Evolutionary conservation across 2,329 filamentous ascomycete genomes (phyloP).

Genomic region (Epichloe hybrida): DNA sequence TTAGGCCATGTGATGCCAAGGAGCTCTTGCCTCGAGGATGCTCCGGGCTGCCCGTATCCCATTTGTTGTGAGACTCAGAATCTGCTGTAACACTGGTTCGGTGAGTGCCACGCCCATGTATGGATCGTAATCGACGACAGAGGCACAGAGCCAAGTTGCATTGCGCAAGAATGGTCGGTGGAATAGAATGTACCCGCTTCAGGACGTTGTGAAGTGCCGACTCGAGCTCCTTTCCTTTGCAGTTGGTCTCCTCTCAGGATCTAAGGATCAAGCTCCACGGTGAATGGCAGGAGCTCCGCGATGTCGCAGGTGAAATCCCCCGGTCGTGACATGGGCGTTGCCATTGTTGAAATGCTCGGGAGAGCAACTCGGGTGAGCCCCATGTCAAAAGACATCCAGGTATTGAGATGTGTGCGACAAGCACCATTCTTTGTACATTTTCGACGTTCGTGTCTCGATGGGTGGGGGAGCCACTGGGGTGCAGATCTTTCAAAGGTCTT

Average conservation of each 20-base stretch:
- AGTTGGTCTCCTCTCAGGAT: constrained; percentile 32
- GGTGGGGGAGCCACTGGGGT: background rate
- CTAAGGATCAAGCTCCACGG: constrained; percentile 41
- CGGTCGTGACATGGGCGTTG: constrained; percentile 23
- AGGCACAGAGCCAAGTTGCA: constrained; percentile 42
- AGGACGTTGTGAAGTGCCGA: constrained; percentile 27
- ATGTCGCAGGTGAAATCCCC: constrained; percentile 35
- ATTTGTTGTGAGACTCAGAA: constrained; percentile 30
- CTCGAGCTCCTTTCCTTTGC: constrained; percentile 29
- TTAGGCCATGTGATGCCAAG: constrained; percentile 48
- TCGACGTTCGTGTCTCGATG: constrained; percentile 19
- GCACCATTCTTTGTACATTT: constrained; percentile 28
- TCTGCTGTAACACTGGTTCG: constrained; percentile 26
- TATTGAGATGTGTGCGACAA: constrained; percentile 44
- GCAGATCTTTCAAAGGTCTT: constrained; percentile 12
- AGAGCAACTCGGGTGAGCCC: constrained; percentile 38
- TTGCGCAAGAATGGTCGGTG: constrained; percentile 33
- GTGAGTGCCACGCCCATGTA: constrained; percentile 30
- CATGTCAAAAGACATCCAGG: constrained; percentile 46
- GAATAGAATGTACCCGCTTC: constrained; percentile 23
- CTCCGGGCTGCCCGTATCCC: constrained; percentile 33
- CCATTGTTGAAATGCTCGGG: constrained; percentile 27
- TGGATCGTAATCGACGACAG: constrained; percentile 37
- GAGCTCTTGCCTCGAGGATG: constrained; percentile 29
- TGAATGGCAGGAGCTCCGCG: constrained; percentile 37